Conservation (phyloP, 1,139 yeast genomes). For the Diutina mesorugosa region DNA sequence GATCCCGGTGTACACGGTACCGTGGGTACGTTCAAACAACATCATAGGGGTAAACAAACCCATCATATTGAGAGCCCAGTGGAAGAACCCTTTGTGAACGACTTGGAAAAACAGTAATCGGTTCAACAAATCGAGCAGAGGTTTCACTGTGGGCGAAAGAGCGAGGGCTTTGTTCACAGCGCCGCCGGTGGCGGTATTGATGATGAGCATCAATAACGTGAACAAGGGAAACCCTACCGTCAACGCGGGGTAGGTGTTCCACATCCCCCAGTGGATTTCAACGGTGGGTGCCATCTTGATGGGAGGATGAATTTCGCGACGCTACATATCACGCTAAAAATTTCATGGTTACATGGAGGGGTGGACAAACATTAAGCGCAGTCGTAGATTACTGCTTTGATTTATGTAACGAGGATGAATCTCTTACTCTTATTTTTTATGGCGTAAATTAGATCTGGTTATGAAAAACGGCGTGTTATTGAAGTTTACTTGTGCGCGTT, state of each 20-base stretch:
- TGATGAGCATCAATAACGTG: conserved; percentile 24
- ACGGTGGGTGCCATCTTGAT: not conserved
- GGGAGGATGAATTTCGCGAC: not conserved
- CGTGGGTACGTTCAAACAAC: conserved; percentile 61
- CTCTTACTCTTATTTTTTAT: too few relatives aligned
- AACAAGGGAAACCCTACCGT: conserved; percentile 54
- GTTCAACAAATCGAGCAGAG: conserved; percentile 19
- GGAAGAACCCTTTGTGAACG: conserved; percentile 50
- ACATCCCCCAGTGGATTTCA: conserved; percentile 2
- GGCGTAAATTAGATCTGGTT: too few relatives aligned
- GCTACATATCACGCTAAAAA: not conserved
- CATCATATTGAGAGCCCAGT: conserved; percentile 50
- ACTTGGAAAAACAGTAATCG: conserved; percentile 66
- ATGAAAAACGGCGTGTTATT: too few relatives aligned
- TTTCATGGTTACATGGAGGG: not conserved
- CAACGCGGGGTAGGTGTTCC: conserved; percentile 36
- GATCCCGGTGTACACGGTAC: conserved; percentile 81
- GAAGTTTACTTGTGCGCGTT: too few relatives aligned
- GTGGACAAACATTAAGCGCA: too few relatives aligned
- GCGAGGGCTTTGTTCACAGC: conserved; percentile 13
- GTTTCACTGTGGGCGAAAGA: conserved; percentile 44
- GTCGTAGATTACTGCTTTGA: too few relatives aligned
- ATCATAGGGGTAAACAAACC: conserved; percentile 51
- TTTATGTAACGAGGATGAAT: too few relatives aligned
- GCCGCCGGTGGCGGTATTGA: conserved; percentile 12